Conservation (phyloP, 73 alveolate genomes). For the Effrenium voratum region DNA sequence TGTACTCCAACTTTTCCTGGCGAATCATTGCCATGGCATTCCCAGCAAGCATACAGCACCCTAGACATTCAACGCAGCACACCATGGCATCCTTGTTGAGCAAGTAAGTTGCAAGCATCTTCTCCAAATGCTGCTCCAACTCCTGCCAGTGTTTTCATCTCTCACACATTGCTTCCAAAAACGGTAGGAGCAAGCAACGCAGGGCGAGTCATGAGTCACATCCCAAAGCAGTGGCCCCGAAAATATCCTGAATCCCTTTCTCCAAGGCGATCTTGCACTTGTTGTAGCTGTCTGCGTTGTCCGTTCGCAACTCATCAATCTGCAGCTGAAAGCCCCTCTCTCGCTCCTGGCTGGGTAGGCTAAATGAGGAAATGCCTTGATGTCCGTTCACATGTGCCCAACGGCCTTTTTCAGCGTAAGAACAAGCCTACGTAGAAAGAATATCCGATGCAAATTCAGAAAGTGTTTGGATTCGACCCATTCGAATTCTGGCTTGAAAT, state of each 20-base stretch:
- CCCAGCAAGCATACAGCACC: too few species aligned
- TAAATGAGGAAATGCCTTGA: neutral
- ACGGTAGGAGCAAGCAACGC: neutral
- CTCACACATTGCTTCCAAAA: too few species aligned
- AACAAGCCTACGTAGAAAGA: too few species aligned
- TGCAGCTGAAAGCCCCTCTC: constrained; percentile 94
- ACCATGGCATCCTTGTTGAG: constrained; percentile 94
- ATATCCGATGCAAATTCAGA: too few species aligned
- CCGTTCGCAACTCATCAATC: constrained; percentile 96
- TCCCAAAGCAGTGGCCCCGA: neutral
- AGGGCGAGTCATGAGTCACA: neutral
- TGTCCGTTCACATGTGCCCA: neutral
- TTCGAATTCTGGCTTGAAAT: neutral
- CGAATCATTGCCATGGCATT: neutral
- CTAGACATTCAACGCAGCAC: neutral
- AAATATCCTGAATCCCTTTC: constrained; percentile 95
- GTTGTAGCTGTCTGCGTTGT: constrained; percentile 96
- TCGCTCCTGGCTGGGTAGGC: constrained; percentile 37
- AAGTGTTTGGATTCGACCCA: too few species aligned
- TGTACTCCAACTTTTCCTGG: constrained; percentile 96
- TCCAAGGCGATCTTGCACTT: constrained; percentile 96
- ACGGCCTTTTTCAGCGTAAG: too few species aligned
- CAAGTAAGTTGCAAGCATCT: constrained; percentile 96
- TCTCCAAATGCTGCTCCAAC: constrained; percentile 96
- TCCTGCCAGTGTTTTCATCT: constrained; percentile 56